Evolutionary conservation across 352 stramenopile species (phyloP).

Genomic region (Thraustotheca clavata): DNA sequence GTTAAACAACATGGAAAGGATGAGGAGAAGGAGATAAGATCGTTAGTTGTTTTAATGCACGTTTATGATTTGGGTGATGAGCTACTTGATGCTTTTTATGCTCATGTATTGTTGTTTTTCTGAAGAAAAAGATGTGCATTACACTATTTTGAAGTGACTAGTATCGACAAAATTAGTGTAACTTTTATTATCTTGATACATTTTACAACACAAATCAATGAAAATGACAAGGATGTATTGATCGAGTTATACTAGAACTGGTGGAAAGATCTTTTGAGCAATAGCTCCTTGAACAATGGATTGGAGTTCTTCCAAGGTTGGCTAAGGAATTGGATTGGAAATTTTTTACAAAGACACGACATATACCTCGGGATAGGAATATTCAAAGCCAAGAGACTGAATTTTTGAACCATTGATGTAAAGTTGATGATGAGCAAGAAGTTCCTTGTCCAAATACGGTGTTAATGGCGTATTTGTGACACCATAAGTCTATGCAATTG

Average conservation of each 20-base stretch:
- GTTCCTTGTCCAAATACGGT: slow-evolving; percentile 84
- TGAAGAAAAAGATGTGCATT: too few relatives aligned
- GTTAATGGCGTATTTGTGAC: slow-evolving; percentile 80
- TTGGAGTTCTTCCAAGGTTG: slow-evolving; percentile 50
- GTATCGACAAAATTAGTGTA: too few relatives aligned
- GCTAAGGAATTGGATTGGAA: slow-evolving; percentile 23
- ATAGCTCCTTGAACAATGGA: slow-evolving; percentile 62
- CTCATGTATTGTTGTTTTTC: too few relatives aligned
- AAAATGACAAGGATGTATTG: too few relatives aligned
- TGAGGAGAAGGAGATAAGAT: too few relatives aligned
- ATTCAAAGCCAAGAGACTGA: slow-evolving; percentile 61
- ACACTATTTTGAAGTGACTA: too few relatives aligned
- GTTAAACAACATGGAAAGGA: too few relatives aligned
- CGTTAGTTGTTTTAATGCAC: too few relatives aligned
- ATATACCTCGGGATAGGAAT: slow-evolving; percentile 57
- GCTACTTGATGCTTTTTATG: too few relatives aligned
- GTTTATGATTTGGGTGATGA: too few relatives aligned
- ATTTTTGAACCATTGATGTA: slow-evolving; percentile 72
- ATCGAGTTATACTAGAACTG: slow-evolving; percentile 45
- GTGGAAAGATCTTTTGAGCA: slow-evolving; percentile 70
- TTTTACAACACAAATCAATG: too few relatives aligned
- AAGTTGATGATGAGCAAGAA: slow-evolving; percentile 78
- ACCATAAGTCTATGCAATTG: slow-evolving; percentile 35
- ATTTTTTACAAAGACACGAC: background rate
- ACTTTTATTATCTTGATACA: too few relatives aligned